phyloP scores from a whole-genome alignment of 2,329 filamentous ascomycete genomes.

The Aspergillus fischeri region DNA sequence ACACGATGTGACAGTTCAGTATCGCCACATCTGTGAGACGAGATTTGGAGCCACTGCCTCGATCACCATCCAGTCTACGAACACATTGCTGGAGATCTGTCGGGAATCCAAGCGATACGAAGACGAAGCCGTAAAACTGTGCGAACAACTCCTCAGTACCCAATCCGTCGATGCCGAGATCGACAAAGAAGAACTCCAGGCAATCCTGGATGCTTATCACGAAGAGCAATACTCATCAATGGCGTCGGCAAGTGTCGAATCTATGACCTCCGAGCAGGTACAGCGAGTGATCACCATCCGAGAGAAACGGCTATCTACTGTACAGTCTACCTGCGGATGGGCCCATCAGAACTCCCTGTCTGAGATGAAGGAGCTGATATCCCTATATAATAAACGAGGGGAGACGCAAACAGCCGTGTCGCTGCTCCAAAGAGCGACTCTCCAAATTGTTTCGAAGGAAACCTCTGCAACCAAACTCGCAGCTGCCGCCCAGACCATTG shows the following conservation, averaged over 20 bases:
- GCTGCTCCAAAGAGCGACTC: constrained; percentile 32
- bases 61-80: constrained; percentile 35
- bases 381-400: constrained; percentile 31
- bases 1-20: constrained; percentile 33
- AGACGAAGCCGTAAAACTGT: constrained; percentile 32
- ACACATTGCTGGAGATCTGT: constrained; percentile 35
- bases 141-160: constrained; percentile 34
- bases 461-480: constrained; percentile 27
- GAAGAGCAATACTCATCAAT: constrained; percentile 32
- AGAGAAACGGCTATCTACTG: constrained; percentile 24
- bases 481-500: constrained; percentile 34
- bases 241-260: constrained; percentile 16
- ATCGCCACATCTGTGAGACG: constrained; percentile 30
- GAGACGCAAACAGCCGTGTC: constrained; percentile 27
- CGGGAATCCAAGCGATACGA: constrained; percentile 36
- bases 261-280: constrained; percentile 26
- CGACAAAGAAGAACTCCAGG: constrained; percentile 31
- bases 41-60: constrained; percentile 32
- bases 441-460: constrained; percentile 32
- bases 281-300: constrained; percentile 29
- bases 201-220: constrained; percentile 34
- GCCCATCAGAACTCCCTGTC: constrained; percentile 38
- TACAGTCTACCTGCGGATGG: constrained; percentile 35
- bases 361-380: constrained; percentile 34
- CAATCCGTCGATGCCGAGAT: constrained; percentile 28